phyloP scores from a whole-genome alignment of 129 eudicot species.

The Chrysanthemum lavandulifolium region DNA sequence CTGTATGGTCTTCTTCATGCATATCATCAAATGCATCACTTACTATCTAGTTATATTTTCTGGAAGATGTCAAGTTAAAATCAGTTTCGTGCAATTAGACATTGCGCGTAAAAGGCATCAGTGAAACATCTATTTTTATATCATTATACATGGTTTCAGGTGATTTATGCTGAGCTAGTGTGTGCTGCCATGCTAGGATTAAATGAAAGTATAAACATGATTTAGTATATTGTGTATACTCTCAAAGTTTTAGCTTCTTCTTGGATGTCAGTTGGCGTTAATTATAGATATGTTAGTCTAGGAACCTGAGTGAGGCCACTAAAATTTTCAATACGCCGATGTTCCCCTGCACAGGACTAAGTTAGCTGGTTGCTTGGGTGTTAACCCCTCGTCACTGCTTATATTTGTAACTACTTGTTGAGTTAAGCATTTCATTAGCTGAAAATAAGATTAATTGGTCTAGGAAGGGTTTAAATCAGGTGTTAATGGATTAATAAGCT shows the following conservation, averaged over 20 bases:
- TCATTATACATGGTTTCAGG: slow-evolving; percentile 17
- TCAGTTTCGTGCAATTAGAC: slow-evolving; percentile 1
- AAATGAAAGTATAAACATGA: neutral
- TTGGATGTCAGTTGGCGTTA: neutral
- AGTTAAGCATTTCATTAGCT: slow-evolving; percentile 5
- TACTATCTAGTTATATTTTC: neutral
- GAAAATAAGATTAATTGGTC: slow-evolving; percentile 8
- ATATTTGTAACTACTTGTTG: neutral
- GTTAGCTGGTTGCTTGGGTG: neutral
- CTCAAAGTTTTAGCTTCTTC: slow-evolving; percentile 10
- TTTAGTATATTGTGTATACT: neutral
- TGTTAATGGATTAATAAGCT: neutral
- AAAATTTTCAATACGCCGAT: neutral
- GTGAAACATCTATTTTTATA: slow-evolving; percentile 11
- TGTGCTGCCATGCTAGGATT: slow-evolving; percentile 4
- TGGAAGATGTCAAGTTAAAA: neutral
- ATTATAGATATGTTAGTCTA: neutral
- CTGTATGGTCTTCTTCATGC: neutral
- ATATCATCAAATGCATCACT: neutral
- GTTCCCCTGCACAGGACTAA: neutral
- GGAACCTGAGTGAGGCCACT: neutral
- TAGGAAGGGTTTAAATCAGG: neutral
- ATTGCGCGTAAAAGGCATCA: neutral
- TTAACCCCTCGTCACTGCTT: neutral
- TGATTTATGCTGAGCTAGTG: slow-evolving; percentile 2